phyloP scores from a whole-genome alignment of 1,284 basidiomycete genomes.

The Sanghuangporus sanghuang region DNA sequence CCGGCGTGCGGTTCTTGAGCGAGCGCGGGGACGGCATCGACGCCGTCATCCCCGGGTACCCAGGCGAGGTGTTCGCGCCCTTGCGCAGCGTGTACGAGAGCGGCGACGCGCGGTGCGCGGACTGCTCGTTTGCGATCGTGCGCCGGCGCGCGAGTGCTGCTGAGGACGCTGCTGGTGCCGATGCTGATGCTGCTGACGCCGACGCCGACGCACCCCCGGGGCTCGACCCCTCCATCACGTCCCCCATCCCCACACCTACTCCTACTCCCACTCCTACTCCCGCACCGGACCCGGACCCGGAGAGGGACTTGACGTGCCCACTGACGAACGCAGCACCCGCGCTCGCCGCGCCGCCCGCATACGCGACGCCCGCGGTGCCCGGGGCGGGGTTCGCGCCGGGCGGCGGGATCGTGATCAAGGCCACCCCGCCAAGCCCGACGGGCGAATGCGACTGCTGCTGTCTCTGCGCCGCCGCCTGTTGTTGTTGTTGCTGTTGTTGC shows the following conservation, averaged over 20 bases:
- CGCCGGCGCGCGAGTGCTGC: not conserved
- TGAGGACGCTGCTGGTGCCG: too few relatives aligned
- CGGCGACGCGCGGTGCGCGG: constrained; percentile 28
- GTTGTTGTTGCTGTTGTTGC: constrained; percentile 7
- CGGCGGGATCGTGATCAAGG: constrained; percentile 15
- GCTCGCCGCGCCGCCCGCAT: constrained; percentile 43
- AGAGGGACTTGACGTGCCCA: constrained; percentile 12
- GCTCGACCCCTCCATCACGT: not conserved
- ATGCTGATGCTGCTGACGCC: constrained; percentile 15
- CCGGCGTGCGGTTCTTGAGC: constrained; percentile 55
- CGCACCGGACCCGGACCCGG: not conserved
- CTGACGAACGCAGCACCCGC: constrained; percentile 11
- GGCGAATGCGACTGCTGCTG: constrained; percentile 11
- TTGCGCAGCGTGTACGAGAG: constrained; percentile 34
- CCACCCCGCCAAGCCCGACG: constrained; percentile 4
- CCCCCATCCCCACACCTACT: too few relatives aligned
- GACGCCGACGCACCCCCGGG: constrained; percentile 4
- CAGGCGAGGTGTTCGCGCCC: constrained; percentile 36
- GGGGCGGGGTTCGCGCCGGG: constrained; percentile 26
- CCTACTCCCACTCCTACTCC: not conserved
- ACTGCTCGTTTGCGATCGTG: constrained; percentile 17
- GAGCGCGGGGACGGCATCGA: constrained; percentile 57
- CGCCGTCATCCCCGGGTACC: constrained; percentile 27
- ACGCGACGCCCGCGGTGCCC: constrained; percentile 45
- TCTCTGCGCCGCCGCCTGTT: not conserved